phyloP scores from a whole-genome alignment of 2,329 filamentous ascomycete species.

The Hymenoscyphus scutula region DNA sequence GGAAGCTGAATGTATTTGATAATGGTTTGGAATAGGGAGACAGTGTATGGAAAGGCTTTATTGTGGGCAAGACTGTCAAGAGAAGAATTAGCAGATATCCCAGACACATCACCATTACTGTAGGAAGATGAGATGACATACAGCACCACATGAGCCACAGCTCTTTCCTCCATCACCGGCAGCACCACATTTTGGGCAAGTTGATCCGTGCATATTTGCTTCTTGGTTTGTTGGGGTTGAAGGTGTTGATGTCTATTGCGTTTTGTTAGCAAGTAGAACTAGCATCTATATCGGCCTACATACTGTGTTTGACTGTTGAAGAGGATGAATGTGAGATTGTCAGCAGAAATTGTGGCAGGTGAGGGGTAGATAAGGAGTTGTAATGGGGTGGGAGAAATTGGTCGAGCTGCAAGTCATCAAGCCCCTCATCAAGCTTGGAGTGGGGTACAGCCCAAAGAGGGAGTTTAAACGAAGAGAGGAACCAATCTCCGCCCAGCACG shows the following conservation, averaged over 20 bases:
- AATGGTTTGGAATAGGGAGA: background rate
- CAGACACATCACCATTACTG: background rate
- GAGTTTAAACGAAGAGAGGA: constrained; percentile 5
- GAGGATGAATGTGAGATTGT: background rate
- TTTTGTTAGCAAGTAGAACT: background rate
- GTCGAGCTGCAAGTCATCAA: constrained; percentile 11
- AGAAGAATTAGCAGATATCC: background rate
- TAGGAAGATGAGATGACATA: constrained; percentile 20
- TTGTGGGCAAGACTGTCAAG: constrained; percentile 4
- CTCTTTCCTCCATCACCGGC: constrained; percentile 28
- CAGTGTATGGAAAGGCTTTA: background rate
- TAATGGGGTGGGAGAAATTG: background rate
- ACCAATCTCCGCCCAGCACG: constrained; percentile 12
- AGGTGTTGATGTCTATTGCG: background rate
- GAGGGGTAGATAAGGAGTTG: constrained; percentile 10
- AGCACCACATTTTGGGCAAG: constrained; percentile 34
- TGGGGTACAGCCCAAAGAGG: background rate
- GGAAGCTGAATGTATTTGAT: background rate
- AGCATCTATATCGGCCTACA: background rate
- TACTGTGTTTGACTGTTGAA: background rate
- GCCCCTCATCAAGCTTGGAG: background rate
- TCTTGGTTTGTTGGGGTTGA: constrained; percentile 11
- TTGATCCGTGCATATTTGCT: constrained; percentile 31
- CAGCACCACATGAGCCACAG: constrained; percentile 33
- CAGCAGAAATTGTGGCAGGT: background rate